Conservation (phyloP, 257 asterid genomes). For the Thymus quinquecostatus region DNA sequence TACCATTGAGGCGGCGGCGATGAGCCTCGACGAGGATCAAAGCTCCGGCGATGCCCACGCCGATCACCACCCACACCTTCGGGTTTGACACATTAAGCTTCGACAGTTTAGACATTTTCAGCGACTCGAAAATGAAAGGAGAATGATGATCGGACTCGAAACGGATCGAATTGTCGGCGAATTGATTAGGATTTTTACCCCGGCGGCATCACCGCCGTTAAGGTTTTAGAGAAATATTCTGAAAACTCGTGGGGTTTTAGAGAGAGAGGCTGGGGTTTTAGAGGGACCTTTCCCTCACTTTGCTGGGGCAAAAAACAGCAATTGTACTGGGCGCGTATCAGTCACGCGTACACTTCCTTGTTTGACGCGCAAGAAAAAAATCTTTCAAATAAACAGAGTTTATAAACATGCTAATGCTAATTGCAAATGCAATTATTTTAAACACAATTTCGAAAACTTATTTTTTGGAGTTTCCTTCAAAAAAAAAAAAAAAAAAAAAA, state of each 20-base stretch:
- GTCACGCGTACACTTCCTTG: constrained; percentile 31
- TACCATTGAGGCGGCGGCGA: constrained; percentile 70
- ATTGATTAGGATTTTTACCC: constrained; percentile 2
- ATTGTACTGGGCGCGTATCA: neutral
- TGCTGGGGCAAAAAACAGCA: neutral
- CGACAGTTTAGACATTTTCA: constrained; percentile 55
- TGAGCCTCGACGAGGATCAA: constrained; percentile 78
- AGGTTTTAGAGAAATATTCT: neutral
- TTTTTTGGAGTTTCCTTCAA: too few relatives aligned
- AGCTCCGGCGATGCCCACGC: constrained; percentile 83
- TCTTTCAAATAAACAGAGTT: neutral
- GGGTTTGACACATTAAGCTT: constrained; percentile 72
- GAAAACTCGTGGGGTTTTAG: constrained; percentile 33
- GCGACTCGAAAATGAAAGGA: neutral
- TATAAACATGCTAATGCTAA: too few relatives aligned
- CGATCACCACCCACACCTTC: constrained; percentile 82
- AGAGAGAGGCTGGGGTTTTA: constrained; percentile 27
- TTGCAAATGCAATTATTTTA: too few relatives aligned
- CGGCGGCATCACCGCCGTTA: constrained; percentile 21
- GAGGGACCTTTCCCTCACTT: neutral
- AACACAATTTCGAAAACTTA: too few relatives aligned
- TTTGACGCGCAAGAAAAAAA: neutral
- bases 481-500: too few relatives aligned
- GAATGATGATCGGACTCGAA: neutral
- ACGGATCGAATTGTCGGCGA: constrained; percentile 39